phyloP scores from a whole-genome alignment of 441 rosid species.

The Gossypium davidsonii region DNA sequence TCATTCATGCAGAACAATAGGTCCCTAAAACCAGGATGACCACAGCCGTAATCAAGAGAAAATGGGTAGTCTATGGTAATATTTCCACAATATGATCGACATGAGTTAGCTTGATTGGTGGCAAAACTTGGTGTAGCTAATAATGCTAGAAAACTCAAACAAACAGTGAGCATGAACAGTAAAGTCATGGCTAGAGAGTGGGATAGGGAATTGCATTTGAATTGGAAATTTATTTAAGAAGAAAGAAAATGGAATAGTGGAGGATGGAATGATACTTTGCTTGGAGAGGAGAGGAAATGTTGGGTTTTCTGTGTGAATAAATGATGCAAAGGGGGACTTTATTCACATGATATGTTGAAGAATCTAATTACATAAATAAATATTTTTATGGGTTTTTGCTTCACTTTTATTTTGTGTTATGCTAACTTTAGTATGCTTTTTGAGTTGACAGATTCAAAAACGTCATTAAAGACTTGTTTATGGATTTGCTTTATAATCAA shows the following conservation, averaged over 20 bases:
- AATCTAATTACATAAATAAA: slow-evolving; percentile 6
- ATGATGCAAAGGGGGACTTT: not conserved
- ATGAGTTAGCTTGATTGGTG: slow-evolving; percentile 17
- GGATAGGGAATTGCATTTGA: not conserved
- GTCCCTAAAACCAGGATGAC: slow-evolving; percentile 79
- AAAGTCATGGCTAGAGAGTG: slow-evolving; percentile 14
- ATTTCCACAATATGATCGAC: slow-evolving; percentile 78
- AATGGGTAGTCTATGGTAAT: slow-evolving; percentile 78
- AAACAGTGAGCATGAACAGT: slow-evolving; percentile 13
- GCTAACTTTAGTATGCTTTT: slow-evolving; percentile 9
- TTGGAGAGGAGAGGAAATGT: not conserved
- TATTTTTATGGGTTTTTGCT: not conserved
- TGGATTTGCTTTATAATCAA: slow-evolving; percentile 3
- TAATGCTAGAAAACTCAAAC: slow-evolving; percentile 8
- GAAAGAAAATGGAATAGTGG: not conserved
- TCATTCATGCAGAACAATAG: slow-evolving; percentile 75
- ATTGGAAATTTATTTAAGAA: not conserved
- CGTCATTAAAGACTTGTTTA: not conserved
- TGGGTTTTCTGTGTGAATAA: not conserved
- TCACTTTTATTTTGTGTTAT: not conserved
- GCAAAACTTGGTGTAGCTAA: slow-evolving; percentile 5
- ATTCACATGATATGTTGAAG: slow-evolving; percentile 25
- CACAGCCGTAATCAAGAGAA: slow-evolving; percentile 62
- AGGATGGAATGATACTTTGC: slow-evolving; percentile 2
- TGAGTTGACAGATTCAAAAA: not conserved